Conservation (phyloP, 225 moss, liverwort and hornwort genomes). For the Thuidium tamariscinum region DNA sequence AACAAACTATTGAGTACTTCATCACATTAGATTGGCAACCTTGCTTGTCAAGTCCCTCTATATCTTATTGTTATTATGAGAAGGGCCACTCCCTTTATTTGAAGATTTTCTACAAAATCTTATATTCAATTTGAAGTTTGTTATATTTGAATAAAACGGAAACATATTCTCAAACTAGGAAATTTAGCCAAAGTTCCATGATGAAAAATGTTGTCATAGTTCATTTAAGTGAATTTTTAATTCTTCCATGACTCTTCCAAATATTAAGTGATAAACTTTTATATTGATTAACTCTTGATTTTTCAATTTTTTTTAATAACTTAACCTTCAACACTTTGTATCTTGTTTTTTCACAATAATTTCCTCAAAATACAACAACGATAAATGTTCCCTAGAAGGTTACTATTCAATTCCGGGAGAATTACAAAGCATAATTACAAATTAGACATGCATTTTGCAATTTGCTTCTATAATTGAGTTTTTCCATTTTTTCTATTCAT, state of each 20-base stretch:
- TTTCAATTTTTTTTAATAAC: rapidly evolving
- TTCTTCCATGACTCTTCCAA: not conserved
- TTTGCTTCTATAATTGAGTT: not conserved
- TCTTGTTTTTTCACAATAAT: rapidly evolving
- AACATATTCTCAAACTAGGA: not conserved
- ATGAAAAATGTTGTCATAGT: rapidly evolving
- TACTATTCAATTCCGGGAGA: rapidly evolving
- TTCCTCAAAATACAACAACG: not conserved
- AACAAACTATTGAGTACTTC: not conserved
- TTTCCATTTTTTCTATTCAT: not conserved
- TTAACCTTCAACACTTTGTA: not conserved
- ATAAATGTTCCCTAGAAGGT: not conserved
- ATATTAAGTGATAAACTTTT: too few species aligned
- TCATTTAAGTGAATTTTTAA: not conserved
- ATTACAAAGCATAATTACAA: not conserved
- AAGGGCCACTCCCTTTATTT: rapidly evolving
- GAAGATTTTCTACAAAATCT: not conserved
- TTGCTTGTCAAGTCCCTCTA: rapidly evolving
- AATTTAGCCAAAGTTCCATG: not conserved
- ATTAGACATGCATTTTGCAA: rapidly evolving
- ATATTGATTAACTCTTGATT: rapidly evolving
- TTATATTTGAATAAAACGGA: too few species aligned
- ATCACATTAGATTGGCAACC: rapidly evolving
- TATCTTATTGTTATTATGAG: rapidly evolving
- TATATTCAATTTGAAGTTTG: not conserved